Evolutionary conservation across 805 yeast genomes (phyloP).

Genomic region (Saccharomycopsis sp.): DNA sequence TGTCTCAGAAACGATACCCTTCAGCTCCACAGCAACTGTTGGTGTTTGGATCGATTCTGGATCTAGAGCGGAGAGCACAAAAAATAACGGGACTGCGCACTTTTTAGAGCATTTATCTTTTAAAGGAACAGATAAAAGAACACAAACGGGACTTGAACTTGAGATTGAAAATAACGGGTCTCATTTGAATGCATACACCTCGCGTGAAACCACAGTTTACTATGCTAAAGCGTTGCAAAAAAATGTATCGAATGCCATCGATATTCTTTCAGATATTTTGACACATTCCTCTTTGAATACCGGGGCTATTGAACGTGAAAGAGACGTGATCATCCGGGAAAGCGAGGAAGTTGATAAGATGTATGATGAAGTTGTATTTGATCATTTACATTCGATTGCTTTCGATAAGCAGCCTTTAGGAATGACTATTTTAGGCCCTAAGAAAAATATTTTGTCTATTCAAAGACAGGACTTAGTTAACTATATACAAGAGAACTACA

Average conservation of each 20-base stretch:
- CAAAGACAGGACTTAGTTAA: constrained; percentile 66
- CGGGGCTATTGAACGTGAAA: constrained; percentile 86
- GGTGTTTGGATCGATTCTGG: constrained; percentile 99
- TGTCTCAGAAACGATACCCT: constrained; percentile 84
- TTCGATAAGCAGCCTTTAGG: constrained; percentile 90
- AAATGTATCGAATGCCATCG: constrained; percentile 81
- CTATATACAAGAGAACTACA: constrained; percentile 81
- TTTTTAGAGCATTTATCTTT: constrained; percentile 94
- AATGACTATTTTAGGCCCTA: constrained; percentile 92
- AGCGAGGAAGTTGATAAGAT: constrained; percentile 96
- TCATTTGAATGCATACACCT: constrained; percentile 96
- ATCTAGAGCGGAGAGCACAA: constrained; percentile 83
- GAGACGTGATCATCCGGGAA: constrained; percentile 94
- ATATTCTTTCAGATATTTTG: constrained; percentile 81
- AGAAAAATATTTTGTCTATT: constrained; percentile 78
- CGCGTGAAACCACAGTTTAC: constrained; percentile 95
- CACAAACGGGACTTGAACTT: constrained; percentile 77
- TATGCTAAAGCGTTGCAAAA: constrained; percentile 80
- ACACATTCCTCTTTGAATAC: constrained; percentile 80
- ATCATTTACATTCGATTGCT: constrained; percentile 89
- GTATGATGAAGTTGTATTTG: constrained; percentile 98
- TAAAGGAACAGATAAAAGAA: constrained; percentile 80
- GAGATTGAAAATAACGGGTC: constrained; percentile 96
- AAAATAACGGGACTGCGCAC: constrained; percentile 93
- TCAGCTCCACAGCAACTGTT: constrained; percentile 89